A percentile compares a stretch with the other conserved stretches of the same genome.
Conservation (phyloP, 768 basidiomycete genomes). For the Trametes meyenii region DNA sequence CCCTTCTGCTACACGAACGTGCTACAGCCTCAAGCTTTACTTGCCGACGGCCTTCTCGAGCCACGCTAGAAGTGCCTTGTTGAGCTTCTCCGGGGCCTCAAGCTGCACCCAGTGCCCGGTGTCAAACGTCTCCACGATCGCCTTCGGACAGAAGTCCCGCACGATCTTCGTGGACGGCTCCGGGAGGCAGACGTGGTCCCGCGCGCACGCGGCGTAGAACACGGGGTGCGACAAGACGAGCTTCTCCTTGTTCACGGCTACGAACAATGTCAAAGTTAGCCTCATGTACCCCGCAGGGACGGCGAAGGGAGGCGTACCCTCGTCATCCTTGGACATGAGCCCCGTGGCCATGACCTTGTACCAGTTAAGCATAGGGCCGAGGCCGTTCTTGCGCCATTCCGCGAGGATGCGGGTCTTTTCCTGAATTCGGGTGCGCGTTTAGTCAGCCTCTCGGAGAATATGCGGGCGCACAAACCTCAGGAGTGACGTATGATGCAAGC, state of each 20-base stretch:
- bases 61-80: conserved; percentile 41
- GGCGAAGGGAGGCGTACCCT: conserved; percentile 26
- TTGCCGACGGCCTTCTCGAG: conserved; percentile 18
- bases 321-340: conserved; percentile 34
- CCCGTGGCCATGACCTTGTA: conserved; percentile 37
- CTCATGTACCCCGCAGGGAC: not conserved
- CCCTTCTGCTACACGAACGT: not conserved
- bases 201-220: conserved; percentile 40
- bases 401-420: conserved; percentile 33
- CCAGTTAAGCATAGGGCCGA: conserved; percentile 42
- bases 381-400: conserved; percentile 32
- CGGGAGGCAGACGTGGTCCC: conserved; percentile 39
- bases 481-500: conserved; percentile 36
- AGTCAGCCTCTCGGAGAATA: not conserved
- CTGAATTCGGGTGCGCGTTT: conserved; percentile 6
- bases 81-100: conserved; percentile 39
- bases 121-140: conserved; percentile 38
- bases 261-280: conserved; percentile 5
- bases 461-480: conserved; percentile 30
- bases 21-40: not conserved
- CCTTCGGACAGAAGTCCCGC: conserved; percentile 32
- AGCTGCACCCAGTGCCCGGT: conserved; percentile 43
- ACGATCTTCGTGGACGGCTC: conserved; percentile 30
- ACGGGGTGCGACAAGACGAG: conserved; percentile 38
- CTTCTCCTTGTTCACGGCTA: conserved; percentile 29